Evolutionary conservation across 179 eudicot species (phyloP).

Genomic region (Amaranthus tricolor): DNA sequence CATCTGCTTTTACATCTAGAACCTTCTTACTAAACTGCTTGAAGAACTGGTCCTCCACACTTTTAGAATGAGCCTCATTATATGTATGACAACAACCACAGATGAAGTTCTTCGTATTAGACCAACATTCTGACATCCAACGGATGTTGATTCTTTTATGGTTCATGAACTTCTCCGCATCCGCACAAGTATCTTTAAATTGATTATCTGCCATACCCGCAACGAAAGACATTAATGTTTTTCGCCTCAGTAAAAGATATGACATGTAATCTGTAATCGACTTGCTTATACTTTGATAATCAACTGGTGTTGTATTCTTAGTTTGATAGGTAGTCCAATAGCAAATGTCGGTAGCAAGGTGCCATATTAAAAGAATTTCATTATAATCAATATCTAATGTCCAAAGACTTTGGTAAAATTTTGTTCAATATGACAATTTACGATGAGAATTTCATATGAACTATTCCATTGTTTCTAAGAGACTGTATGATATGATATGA

Average conservation of each 20-base stretch:
- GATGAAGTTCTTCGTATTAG: too few relatives aligned
- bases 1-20: conserved; percentile 1
- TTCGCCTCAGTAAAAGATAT: conserved; percentile 14
- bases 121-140: background rate
- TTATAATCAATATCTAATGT: conserved; percentile 15
- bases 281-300: background rate
- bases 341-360: conserved; percentile 20
- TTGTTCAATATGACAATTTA: too few relatives aligned
- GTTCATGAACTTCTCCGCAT: conserved; percentile 12
- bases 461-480: too few relatives aligned
- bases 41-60: too few relatives aligned
- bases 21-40: background rate
- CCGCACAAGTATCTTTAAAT: conserved; percentile 15
- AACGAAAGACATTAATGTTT: background rate
- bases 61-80: background rate
- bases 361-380: conserved; percentile 16
- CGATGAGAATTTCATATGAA: too few relatives aligned
- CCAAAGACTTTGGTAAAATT: background rate
- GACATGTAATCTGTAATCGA: conserved; percentile 11
- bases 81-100: background rate
- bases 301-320: background rate
- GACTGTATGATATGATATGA: too few relatives aligned
- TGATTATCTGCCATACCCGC: conserved; percentile 6
- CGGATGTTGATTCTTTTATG: background rate
- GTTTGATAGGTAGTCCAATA: background rate